These are phyloP conservation scores for Trametes sanguinea DNA, from an alignment of 768 basidiomycete species.

Conservation along the genomic window DNA sequence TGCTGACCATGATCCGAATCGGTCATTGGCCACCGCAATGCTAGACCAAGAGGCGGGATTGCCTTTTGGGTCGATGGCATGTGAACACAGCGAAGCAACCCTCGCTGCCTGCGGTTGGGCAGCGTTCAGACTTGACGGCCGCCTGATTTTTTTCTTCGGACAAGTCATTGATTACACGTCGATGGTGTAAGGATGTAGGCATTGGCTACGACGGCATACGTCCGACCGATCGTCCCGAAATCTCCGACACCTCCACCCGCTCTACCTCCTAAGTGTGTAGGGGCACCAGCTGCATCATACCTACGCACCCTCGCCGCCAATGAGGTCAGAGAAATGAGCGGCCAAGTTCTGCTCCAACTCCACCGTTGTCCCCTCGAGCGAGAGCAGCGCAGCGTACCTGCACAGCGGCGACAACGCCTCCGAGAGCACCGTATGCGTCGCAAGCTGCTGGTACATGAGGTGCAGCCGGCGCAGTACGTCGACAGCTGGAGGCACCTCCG, in stretches of 20 bases:
- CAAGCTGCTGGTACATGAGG: conserved; percentile 35
- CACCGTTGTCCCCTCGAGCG: conserved; percentile 32
- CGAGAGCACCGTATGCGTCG: conserved; percentile 34
- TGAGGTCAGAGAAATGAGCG: conserved; percentile 25
- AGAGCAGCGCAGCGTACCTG: conserved; percentile 36
- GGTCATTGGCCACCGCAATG: not conserved
- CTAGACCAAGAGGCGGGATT: not conserved
- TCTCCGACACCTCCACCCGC: no score
- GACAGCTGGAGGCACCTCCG: conserved; percentile 28
- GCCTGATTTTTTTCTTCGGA: no score
- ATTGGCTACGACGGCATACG: not conserved
- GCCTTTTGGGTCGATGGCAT: not conserved
- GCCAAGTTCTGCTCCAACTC: conserved; percentile 26
- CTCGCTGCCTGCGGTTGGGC: no score
- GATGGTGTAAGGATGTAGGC: no score
- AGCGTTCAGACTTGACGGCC: not conserved
- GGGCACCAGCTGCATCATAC: not conserved
- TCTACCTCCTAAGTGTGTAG: no score
- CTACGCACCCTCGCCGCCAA: not conserved
- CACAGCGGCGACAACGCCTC: conserved; percentile 40
- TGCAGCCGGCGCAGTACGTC: conserved; percentile 42
- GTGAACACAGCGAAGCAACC: not conserved
- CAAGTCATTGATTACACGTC: not conserved
- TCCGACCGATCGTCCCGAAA: not conserved
- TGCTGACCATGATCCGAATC: not conserved